These are phyloP conservation scores for Colletotrichum liriopes DNA, from an alignment of 2,329 filamentous ascomycete genomes.

Conservation along the genomic window DNA sequence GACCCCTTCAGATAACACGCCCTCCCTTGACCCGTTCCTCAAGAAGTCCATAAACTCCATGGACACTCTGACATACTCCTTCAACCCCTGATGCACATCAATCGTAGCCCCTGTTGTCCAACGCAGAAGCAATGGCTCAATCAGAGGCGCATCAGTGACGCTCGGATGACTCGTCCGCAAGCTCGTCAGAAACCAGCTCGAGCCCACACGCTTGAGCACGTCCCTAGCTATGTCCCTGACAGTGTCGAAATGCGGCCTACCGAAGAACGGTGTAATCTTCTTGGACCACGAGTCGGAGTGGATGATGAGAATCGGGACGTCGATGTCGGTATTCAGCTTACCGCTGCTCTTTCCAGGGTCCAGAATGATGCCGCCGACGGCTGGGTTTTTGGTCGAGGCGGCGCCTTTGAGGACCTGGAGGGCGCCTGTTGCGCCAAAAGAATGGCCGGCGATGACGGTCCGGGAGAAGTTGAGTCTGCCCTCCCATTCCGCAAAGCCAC, in stretches of 20 bases:
- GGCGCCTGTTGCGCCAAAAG: slow-evolving; percentile 76
- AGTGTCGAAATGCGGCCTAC: slow-evolving; percentile 75
- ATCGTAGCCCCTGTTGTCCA: slow-evolving; percentile 74
- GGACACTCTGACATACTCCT: slow-evolving; percentile 73
- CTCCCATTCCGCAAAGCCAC: slow-evolving; percentile 64
- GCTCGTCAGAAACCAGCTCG: slow-evolving; percentile 70
- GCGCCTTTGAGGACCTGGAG: slow-evolving; percentile 67
- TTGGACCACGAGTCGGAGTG: slow-evolving; percentile 78
- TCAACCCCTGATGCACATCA: slow-evolving; percentile 69
- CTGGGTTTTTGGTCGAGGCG: slow-evolving; percentile 62
- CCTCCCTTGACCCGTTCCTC: slow-evolving; percentile 57
- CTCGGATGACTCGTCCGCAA: slow-evolving; percentile 73
- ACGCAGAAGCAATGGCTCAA: slow-evolving; percentile 73
- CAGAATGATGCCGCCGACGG: slow-evolving; percentile 72
- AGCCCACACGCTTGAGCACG: slow-evolving; percentile 60
- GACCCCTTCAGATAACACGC: slow-evolving; percentile 66
- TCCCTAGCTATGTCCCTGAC: slow-evolving; percentile 65
- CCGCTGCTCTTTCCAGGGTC: slow-evolving; percentile 78
- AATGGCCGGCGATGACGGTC: slow-evolving; percentile 74
- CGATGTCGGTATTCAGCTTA: slow-evolving; percentile 71
- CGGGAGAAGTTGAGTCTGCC: slow-evolving; percentile 68
- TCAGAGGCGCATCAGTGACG: slow-evolving; percentile 76
- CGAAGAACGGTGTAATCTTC: slow-evolving; percentile 71
- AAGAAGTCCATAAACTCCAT: slow-evolving; percentile 71
- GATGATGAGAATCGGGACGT: slow-evolving; percentile 72